Evolutionary conservation across 2,329 filamentous ascomycete genomes (phyloP).

Genomic region (Trichoderma cornu-damae): DNA sequence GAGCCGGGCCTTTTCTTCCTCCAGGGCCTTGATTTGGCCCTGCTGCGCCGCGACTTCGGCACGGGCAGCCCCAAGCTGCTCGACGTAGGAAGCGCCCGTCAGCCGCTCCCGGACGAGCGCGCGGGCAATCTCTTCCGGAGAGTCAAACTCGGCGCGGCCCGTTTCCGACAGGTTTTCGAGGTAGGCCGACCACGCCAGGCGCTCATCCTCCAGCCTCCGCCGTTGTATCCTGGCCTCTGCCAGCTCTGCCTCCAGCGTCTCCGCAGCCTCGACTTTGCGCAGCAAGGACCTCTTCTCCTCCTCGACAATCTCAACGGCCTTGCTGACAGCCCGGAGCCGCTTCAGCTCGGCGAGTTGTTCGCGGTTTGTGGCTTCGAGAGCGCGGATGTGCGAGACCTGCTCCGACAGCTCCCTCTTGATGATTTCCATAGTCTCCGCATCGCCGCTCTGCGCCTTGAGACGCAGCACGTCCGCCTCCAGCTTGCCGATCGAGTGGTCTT

Average conservation of each 20-base stretch:
- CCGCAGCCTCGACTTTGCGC: constrained; percentile 68
- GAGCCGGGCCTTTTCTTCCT: constrained; percentile 63
- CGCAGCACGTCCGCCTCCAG: constrained; percentile 80
- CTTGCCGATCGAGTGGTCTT: constrained; percentile 64
- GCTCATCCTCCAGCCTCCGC: constrained; percentile 83
- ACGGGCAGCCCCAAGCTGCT: constrained; percentile 72
- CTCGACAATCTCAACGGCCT: constrained; percentile 87
- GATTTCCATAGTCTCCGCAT: constrained; percentile 77
- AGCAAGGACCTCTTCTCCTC: constrained; percentile 87
- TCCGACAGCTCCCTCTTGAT: constrained; percentile 86
- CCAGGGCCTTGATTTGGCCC: constrained; percentile 64
- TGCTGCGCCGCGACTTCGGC: constrained; percentile 75
- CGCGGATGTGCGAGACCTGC: constrained; percentile 85
- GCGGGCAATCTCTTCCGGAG: constrained; percentile 79
- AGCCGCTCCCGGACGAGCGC: constrained; percentile 79
- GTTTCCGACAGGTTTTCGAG: constrained; percentile 62
- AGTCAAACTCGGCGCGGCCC: constrained; percentile 71
- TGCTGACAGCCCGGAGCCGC: constrained; percentile 72
- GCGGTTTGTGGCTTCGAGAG: constrained; percentile 72
- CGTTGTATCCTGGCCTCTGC: constrained; percentile 75
- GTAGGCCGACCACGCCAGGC: constrained; percentile 79
- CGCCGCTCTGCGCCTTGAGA: constrained; percentile 79
- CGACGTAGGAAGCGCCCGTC: constrained; percentile 71
- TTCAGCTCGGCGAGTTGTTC: constrained; percentile 77
- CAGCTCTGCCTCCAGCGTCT: constrained; percentile 69